These are phyloP conservation scores for Phaeoacremonium minimum DNA, from an alignment of 2,329 filamentous ascomycete genomes.

Conservation along the genomic window DNA sequence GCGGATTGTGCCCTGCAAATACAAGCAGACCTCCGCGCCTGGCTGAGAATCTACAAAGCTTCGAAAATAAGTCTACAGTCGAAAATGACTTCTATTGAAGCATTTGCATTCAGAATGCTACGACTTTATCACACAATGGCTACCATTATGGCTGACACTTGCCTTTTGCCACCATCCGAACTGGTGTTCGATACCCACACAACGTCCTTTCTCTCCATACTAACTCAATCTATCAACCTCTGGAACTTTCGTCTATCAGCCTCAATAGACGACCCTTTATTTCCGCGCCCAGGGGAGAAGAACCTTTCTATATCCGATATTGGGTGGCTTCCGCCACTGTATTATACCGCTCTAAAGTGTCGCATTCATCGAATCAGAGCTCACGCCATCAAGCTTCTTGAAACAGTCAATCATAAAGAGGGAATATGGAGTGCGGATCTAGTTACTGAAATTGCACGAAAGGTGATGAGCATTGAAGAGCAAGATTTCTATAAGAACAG, in stretches of 20 bases:
- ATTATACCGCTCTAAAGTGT: slow-evolving; percentile 24
- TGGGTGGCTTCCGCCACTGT: slow-evolving; percentile 24
- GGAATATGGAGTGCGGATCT: slow-evolving; percentile 17
- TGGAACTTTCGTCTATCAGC: too few species aligned
- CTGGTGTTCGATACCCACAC: slow-evolving; percentile 18
- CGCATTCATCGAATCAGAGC: slow-evolving; percentile 21
- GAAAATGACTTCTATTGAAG: background rate
- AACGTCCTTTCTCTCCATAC: slow-evolving; percentile 17
- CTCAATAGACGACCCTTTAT: too few species aligned
- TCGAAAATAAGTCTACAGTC: background rate
- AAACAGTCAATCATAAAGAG: slow-evolving; percentile 13
- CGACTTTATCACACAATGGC: background rate
- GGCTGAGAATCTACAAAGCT: background rate
- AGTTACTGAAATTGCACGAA: slow-evolving; percentile 9
- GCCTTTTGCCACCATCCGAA: background rate
- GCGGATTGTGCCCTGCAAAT: too few species aligned
- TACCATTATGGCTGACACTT: background rate
- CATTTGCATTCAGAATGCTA: background rate
- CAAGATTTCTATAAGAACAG: background rate
- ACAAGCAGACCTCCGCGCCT: too few species aligned
- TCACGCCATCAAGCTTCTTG: slow-evolving; percentile 15
- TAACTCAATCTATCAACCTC: too few species aligned
- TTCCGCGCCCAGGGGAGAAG: too few species aligned
- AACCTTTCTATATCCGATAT: slow-evolving; percentile 15
- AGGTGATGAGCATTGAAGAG: slow-evolving; percentile 8